Conservation (phyloP, 2,329 filamentous ascomycete genomes). For the Metarhizium rileyi region DNA sequence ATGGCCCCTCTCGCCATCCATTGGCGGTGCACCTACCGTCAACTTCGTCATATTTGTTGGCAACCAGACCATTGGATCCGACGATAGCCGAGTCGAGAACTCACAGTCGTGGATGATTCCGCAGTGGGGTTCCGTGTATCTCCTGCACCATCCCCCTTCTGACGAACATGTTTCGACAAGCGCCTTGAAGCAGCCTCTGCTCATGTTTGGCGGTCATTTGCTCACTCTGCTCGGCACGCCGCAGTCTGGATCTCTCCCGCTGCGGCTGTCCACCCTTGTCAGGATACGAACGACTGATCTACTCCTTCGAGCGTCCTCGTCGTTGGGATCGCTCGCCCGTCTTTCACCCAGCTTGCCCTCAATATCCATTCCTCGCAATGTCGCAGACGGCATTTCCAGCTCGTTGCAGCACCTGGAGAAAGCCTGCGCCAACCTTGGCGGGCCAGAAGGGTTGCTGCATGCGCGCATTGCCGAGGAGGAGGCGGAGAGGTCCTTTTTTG, state of each 20-base stretch:
- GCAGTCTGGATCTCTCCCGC: slow-evolving; percentile 69
- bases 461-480: slow-evolving; percentile 79
- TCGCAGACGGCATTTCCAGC: slow-evolving; percentile 74
- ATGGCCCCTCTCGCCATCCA: slow-evolving; percentile 92
- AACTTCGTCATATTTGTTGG: slow-evolving; percentile 94
- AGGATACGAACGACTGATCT: slow-evolving; percentile 81
- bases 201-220: slow-evolving; percentile 85
- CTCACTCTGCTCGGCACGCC: slow-evolving; percentile 81
- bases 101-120: slow-evolving; percentile 79
- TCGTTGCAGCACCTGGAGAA: slow-evolving; percentile 69
- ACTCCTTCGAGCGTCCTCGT: slow-evolving; percentile 81
- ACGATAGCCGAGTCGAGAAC: slow-evolving; percentile 30
- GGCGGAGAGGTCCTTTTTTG: slow-evolving; percentile 91
- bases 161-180: slow-evolving; percentile 48
- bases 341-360: slow-evolving; percentile 75
- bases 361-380: slow-evolving; percentile 81
- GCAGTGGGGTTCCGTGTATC: slow-evolving; percentile 75
- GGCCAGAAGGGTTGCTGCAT: slow-evolving; percentile 60
- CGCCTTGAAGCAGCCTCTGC: slow-evolving; percentile 67
- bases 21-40: slow-evolving; percentile 84
- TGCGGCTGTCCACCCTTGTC: slow-evolving; percentile 74
- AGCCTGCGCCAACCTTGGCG: slow-evolving; percentile 63
- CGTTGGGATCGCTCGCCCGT: slow-evolving; percentile 83
- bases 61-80: slow-evolving; percentile 56
- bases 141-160: slow-evolving; percentile 39